Base-by-base conservation (phyloP, 169 alveolate species). In the Cryptosporidium felis region DNA sequence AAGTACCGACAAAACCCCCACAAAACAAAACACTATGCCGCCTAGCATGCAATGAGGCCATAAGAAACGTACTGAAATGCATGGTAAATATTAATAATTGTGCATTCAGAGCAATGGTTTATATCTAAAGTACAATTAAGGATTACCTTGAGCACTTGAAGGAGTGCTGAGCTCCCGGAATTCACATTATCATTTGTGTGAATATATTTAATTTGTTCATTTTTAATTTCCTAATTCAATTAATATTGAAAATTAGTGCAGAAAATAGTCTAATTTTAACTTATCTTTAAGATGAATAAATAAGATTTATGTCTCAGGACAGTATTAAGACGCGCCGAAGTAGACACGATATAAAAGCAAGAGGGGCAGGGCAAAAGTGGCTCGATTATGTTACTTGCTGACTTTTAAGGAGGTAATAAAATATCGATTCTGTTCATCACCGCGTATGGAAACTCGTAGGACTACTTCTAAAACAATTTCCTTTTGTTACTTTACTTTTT, bases 361-460 rank as follows among this genome's bases (percentile, higher is more conserved):
- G 67, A 26, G 66, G 80, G 80, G 58, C 58, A 32, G 40, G 26
- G 46, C 21, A 51, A 38, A 56, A 74, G 67, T 74, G 66, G 82
- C 67, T 74, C 82, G 56, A 74, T 49, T 56, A 36, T 60, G 82
- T 74, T 53, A 74, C 82, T 74, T 74, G 67, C 63, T 74, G 82
- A 74, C 82, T 49, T 47, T 32, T 34, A 51, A 51, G 53, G 53
- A 38, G 66, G 66, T 32, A 74, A 74, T 36, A 74, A 74, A 63
- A 30, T 56, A 74, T 74, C 82, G 63, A 67, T 36, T 56, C 56
- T 53, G 23, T 63, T 56, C 40, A 74, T 56, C 82, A 26, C 82
- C 82, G 67, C 74, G 82, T 53, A 49, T 36, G 61, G 65, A 65
- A 44, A 62, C 81, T 65, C 81, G 81, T 65, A 65, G 32, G 18